Conservation (phyloP, 2,329 filamentous ascomycete genomes). For the Colletotrichum ledebouriae region DNA sequence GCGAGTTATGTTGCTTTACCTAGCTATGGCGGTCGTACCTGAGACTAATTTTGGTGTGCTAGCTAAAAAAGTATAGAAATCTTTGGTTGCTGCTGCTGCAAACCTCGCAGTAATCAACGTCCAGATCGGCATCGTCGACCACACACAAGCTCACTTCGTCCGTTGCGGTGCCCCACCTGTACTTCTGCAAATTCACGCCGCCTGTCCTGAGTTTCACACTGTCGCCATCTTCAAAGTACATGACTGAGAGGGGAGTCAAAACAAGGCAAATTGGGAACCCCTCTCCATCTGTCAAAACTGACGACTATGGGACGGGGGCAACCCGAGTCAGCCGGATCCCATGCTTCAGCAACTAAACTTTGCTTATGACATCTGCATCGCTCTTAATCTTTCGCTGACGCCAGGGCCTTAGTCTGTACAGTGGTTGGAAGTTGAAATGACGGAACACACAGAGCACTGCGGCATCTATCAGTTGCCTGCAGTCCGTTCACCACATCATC, state of each 20-base stretch:
- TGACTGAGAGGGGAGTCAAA: constrained; percentile 16
- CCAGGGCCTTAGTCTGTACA: constrained; percentile 1
- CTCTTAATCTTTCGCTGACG: constrained; percentile 22
- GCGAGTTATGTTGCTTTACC: background rate
- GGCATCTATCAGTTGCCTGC: constrained; percentile 1
- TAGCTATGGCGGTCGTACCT: background rate
- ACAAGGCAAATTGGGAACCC: constrained; percentile 19
- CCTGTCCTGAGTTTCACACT: constrained; percentile 8
- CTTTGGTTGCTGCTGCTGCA: constrained; percentile 5
- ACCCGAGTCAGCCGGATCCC: constrained; percentile 34
- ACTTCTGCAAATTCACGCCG: background rate
- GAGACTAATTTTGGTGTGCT: background rate
- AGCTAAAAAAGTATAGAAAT: constrained; percentile 2
- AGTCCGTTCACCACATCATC: background rate
- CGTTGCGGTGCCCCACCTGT: background rate
- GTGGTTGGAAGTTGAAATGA: constrained; percentile 10
- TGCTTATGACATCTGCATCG: constrained; percentile 26
- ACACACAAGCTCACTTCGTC: background rate
- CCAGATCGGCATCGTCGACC: constrained; percentile 16
- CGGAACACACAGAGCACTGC: constrained; percentile 16
- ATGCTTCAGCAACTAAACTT: constrained; percentile 22
- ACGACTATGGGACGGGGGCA: constrained; percentile 20
- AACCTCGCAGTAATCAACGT: constrained; percentile 9
- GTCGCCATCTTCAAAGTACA: constrained; percentile 4
- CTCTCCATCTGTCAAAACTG: constrained; percentile 18